Percentiles rank a stretch among this genome's conserved stretches.
These are phyloP conservation scores for Tuber calosporum DNA, from an alignment of 495 filamentous ascomycete genomes.

Conservation along the genomic window DNA sequence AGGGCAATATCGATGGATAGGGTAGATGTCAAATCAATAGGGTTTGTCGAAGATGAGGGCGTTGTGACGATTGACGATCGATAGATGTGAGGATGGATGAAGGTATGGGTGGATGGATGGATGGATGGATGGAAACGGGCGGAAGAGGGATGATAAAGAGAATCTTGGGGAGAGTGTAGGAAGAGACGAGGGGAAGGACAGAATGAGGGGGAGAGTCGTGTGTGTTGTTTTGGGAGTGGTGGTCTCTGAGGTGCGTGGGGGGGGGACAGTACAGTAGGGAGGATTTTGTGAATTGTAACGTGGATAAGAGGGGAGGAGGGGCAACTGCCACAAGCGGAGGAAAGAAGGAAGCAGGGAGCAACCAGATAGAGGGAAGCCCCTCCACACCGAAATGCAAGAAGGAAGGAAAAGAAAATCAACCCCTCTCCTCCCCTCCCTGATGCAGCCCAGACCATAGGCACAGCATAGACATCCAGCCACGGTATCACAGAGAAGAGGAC, in stretches of 20 bases:
- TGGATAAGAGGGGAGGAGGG: conserved; percentile 12
- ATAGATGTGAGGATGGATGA: conserved; percentile 17
- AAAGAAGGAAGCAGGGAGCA: conserved; percentile 25
- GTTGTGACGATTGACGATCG: conserved; percentile 7
- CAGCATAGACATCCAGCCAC: background rate
- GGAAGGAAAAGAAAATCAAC: background rate
- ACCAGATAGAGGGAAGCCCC: conserved; percentile 29
- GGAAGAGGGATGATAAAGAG: conserved; percentile 17
- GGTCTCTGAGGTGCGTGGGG: conserved; percentile 14
- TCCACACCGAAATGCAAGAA: conserved; percentile 20
- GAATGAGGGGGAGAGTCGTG: conserved; percentile 3
- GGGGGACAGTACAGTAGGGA: background rate
- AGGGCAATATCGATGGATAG: conserved; percentile 5
- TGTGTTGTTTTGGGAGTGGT: conserved; percentile 26
- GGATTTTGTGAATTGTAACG: conserved; percentile 15
- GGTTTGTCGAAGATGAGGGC: conserved; percentile 7
- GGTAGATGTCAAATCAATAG: conserved; percentile 18
- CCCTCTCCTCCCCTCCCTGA: background rate
- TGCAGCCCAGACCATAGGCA: background rate
- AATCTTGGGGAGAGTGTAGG: conserved; percentile 6
- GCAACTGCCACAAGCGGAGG: conserved; percentile 9
- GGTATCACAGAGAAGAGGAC: background rate
- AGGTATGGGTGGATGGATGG: conserved; percentile 16
- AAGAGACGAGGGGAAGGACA: conserved; percentile 7
- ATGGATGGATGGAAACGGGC: conserved; percentile 12